phyloP scores from a whole-genome alignment of 2,329 filamentous ascomycete genomes.

The Penicillium crustosum region DNA sequence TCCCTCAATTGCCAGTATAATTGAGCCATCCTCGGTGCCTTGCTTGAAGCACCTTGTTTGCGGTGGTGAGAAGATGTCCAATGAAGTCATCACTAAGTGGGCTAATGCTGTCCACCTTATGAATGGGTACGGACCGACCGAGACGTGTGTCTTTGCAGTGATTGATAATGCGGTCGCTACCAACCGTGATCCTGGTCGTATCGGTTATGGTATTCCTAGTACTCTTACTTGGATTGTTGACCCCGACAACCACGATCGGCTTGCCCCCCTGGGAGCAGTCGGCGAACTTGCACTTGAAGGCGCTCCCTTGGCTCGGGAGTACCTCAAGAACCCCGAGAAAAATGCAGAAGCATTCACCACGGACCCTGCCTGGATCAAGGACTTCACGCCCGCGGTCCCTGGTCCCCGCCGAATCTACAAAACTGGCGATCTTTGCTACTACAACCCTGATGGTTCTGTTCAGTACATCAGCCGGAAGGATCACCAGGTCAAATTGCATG shows the following conservation, averaged over 20 bases:
- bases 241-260: constrained; percentile 30
- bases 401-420: constrained; percentile 28
- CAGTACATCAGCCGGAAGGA: constrained; percentile 60
- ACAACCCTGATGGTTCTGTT: constrained; percentile 36
- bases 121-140: constrained; percentile 42
- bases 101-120: constrained; percentile 43
- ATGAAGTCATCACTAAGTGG: constrained; percentile 71
- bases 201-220: constrained; percentile 29
- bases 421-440: constrained; percentile 36
- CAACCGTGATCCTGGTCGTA: constrained; percentile 27
- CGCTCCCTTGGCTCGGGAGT: constrained; percentile 40
- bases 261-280: constrained; percentile 40
- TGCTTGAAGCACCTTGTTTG: constrained; percentile 45
- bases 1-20: constrained; percentile 44
- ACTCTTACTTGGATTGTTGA: constrained; percentile 39
- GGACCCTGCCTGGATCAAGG: constrained; percentile 29
- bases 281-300: constrained; percentile 43
- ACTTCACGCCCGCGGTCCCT: constrained; percentile 14
- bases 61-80: constrained; percentile 64
- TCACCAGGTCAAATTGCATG: constrained; percentile 65
- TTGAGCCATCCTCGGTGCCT: constrained; percentile 42
- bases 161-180: constrained; percentile 31
- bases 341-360: constrained; percentile 35
- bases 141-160: constrained; percentile 35
- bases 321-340: constrained; percentile 40